Conservation (phyloP, 306 rosid species). For the Begonia fuchsioides region DNA sequence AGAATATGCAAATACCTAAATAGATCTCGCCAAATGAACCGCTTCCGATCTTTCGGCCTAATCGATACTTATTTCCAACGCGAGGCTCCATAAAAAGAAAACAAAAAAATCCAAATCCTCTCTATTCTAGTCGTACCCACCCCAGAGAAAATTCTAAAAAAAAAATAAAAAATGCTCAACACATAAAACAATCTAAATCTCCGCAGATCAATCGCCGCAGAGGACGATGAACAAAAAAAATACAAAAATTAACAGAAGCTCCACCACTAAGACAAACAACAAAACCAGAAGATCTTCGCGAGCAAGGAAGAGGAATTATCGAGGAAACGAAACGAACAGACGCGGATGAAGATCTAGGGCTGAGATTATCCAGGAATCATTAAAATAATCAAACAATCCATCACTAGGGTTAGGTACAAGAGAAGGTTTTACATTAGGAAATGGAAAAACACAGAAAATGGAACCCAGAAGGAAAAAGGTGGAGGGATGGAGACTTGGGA, state of each 20-base stretch:
- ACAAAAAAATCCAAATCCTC: slow-evolving; percentile 19
- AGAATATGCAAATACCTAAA: slow-evolving; percentile 29
- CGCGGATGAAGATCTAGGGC: too few species aligned
- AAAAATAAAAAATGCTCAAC: background rate
- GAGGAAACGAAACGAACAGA: too few species aligned
- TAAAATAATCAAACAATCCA: too few species aligned
- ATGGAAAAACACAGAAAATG: too few species aligned
- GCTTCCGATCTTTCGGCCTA: slow-evolving; percentile 92
- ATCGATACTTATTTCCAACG: slow-evolving; percentile 75
- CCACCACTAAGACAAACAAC: background rate
- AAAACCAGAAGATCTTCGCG: too few species aligned
- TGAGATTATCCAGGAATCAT: too few species aligned
- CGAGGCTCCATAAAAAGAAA: slow-evolving; percentile 73
- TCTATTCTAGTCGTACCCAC: slow-evolving; percentile 3
- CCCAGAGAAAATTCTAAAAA: slow-evolving; percentile 6
- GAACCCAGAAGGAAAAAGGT: too few species aligned
- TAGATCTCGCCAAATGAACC: slow-evolving; percentile 98
- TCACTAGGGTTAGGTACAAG: too few species aligned
- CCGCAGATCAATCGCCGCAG: background rate
- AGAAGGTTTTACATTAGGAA: too few species aligned
- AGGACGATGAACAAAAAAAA: slow-evolving; percentile 2
- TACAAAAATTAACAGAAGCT: slow-evolving; percentile 1
- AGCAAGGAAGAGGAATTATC: too few species aligned
- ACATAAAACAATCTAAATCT: background rate
- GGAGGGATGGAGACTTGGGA: too few species aligned